Conservation (phyloP, 768 basidiomycete genomes). For the Leccinum obscurum region DNA sequence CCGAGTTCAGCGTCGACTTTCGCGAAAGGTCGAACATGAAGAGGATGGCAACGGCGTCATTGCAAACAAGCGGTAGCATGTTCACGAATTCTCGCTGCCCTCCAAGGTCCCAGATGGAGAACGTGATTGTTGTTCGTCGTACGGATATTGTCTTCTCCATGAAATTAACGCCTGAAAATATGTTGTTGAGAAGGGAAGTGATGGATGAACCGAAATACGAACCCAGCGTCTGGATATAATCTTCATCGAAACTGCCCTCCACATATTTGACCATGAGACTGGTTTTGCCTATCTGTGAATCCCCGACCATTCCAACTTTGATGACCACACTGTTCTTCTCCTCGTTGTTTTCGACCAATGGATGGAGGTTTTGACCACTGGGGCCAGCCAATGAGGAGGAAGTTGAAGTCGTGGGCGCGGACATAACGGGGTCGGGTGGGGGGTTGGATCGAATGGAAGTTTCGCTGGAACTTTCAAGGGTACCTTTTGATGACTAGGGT, state of each 20-base stretch:
- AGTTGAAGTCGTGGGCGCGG: constrained; percentile 49
- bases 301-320: constrained; percentile 99
- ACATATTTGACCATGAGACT: constrained; percentile 99
- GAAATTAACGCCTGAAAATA: constrained; percentile 83
- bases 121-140: constrained; percentile 97
- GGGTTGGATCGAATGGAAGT: constrained; percentile 20
- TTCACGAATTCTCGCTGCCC: constrained; percentile 99
- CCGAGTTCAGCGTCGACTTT: constrained; percentile 96
- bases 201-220: constrained; percentile 27
- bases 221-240: constrained; percentile 99
- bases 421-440: constrained; percentile 38
- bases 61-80: constrained; percentile 97
- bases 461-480: constrained; percentile 15
- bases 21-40: constrained; percentile 99
- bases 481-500: constrained; percentile 26
- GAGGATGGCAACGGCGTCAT: constrained; percentile 98
- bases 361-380: constrained; percentile 53
- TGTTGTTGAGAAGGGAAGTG: constrained; percentile 11
- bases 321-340: constrained; percentile 91
- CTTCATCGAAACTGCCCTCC: constrained; percentile 97
- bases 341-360: constrained; percentile 58
- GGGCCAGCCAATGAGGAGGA: constrained; percentile 46
- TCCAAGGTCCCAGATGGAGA: constrained; percentile 98
- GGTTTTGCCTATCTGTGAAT: constrained; percentile 99
- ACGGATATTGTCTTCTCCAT: constrained; percentile 99